These are phyloP conservation scores for Cardiospermum halicacabum DNA, from an alignment of 345 rosid species.

Conservation along the genomic window DNA sequence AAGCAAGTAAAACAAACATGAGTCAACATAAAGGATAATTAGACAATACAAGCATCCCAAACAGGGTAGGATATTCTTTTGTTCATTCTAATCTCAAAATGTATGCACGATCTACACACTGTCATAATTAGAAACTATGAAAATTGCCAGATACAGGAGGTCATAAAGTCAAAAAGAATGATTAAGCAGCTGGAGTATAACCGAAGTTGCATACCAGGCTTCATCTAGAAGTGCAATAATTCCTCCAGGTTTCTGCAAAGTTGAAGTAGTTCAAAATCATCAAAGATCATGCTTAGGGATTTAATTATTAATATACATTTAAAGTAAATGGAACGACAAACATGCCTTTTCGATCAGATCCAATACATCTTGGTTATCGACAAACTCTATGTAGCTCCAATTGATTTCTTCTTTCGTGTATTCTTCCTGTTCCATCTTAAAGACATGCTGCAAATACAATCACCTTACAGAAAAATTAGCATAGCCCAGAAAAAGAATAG, in stretches of 20 bases:
- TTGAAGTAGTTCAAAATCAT: slow-evolving; percentile 9
- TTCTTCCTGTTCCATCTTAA: slow-evolving; percentile 99
- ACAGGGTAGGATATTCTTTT: slow-evolving; percentile 8
- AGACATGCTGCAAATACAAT: slow-evolving; percentile 74
- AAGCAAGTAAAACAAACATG: slow-evolving; percentile 24
- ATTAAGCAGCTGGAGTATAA: slow-evolving; percentile 20
- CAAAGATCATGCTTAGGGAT: slow-evolving; percentile 12
- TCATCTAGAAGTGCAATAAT: slow-evolving; percentile 96
- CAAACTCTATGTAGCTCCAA: slow-evolving; percentile 99
- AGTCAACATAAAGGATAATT: slow-evolving; percentile 13
- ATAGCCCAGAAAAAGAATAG: slow-evolving; percentile 7
- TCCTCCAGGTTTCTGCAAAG: slow-evolving; percentile 96
- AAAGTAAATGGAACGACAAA: slow-evolving; percentile 15
- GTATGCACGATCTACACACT: background rate
- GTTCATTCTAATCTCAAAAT: slow-evolving; percentile 12
- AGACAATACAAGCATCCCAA: slow-evolving; percentile 7
- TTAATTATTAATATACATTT: background rate
- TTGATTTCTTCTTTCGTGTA: slow-evolving; percentile 97
- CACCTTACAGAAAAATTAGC: slow-evolving; percentile 18
- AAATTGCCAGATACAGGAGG: background rate
- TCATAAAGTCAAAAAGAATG: slow-evolving; percentile 11
- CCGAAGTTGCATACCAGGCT: slow-evolving; percentile 70
- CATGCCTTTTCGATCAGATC: slow-evolving; percentile 93
- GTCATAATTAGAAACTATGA: background rate
- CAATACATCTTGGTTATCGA: slow-evolving; percentile 97